Evolutionary conservation across 2,329 filamentous ascomycete genomes (phyloP).

Genomic region (Cercospora sesami): DNA sequence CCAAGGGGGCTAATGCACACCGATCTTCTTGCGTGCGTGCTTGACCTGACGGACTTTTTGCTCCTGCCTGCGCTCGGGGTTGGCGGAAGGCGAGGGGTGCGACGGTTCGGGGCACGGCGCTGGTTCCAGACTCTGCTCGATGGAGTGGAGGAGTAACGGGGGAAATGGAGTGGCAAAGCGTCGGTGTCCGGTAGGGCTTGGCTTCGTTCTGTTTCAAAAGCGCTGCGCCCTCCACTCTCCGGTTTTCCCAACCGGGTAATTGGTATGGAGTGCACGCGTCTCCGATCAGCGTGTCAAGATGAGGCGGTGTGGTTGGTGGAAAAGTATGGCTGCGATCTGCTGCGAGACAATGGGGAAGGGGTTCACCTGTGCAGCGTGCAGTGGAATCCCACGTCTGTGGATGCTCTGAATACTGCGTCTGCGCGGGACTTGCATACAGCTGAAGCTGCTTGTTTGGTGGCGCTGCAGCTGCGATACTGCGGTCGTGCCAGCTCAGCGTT

Average conservation of each 20-base stretch:
- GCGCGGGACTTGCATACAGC: neutral
- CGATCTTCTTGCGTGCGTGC: constrained; percentile 15
- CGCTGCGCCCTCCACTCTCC: neutral
- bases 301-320: constrained; percentile 7
- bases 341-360: neutral
- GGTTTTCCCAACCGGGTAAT: neutral
- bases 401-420: neutral
- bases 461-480: neutral
- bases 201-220: neutral
- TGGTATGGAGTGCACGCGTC: neutral
- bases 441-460: neutral
- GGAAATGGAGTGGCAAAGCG: neutral
- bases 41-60: constrained; percentile 1
- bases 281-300: neutral
- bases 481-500: neutral
- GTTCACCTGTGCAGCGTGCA: neutral
- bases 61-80: neutral
- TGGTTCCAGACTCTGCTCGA: neutral
- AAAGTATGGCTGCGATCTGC: neutral
- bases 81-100: constrained; percentile 6
- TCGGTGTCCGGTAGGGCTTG: neutral
- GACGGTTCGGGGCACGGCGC: neutral
- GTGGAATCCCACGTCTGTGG: neutral
- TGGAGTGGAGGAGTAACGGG: neutral
- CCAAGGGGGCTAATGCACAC: constrained; percentile 23